These are phyloP conservation scores for Gilbertella persicaria DNA, from an alignment of 371 early-diverging fungal genomes.

Conservation along the genomic window DNA sequence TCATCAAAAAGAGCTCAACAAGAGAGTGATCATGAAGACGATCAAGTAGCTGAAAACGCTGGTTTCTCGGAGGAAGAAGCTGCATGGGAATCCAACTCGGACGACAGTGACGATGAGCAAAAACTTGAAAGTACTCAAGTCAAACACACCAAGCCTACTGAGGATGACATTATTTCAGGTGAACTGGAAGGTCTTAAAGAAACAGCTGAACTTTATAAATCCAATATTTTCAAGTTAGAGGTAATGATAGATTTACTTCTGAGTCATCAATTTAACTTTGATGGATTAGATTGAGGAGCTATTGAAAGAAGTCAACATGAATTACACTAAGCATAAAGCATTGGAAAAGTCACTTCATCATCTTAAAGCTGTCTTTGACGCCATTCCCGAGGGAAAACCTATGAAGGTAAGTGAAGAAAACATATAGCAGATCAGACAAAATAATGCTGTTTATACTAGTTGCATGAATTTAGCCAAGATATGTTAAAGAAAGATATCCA, in stretches of 20 bases:
- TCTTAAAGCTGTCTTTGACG: conserved; percentile 58
- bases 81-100: conserved; percentile 49
- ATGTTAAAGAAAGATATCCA: conserved; percentile 55
- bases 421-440: not conserved
- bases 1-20: conserved; percentile 1
- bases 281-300: conserved; percentile 77
- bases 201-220: conserved; percentile 82
- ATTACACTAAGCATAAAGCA: conserved; percentile 66
- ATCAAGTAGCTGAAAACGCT: conserved; percentile 21
- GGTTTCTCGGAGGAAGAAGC: conserved; percentile 42
- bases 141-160: conserved; percentile 31
- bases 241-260: conserved; percentile 19
- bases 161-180: conserved; percentile 64
- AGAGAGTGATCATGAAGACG: conserved; percentile 16
- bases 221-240: conserved; percentile 92
- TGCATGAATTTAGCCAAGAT: conserved; percentile 44
- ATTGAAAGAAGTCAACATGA: conserved; percentile 68
- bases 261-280: not conserved
- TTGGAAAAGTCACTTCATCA: conserved; percentile 77
- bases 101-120: conserved; percentile 48
- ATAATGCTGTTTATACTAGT: conserved; percentile 20
- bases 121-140: conserved; percentile 43
- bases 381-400: conserved; percentile 49
- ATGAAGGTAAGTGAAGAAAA: conserved; percentile 43
- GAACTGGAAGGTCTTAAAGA: conserved; percentile 87